Evolutionary conservation across 768 basidiomycete genomes (phyloP).

Genomic region (Rossbeevera mucosa): DNA sequence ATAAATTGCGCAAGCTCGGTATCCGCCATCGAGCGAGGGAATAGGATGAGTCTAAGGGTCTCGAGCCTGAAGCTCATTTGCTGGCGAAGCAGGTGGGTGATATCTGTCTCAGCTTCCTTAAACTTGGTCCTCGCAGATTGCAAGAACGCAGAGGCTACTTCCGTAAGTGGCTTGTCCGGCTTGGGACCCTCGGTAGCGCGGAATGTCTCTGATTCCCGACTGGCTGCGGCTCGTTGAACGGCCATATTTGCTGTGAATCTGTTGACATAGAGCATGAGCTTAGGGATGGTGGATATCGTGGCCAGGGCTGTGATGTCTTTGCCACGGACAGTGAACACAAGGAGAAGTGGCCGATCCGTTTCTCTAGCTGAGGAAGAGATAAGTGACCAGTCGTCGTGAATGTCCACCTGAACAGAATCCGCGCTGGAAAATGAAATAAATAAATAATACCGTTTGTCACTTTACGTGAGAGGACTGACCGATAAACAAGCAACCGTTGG

Average conservation of each 20-base stretch:
- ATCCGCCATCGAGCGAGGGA: slow-evolving; percentile 77
- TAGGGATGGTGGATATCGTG: slow-evolving; percentile 74
- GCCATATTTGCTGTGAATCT: slow-evolving; percentile 73
- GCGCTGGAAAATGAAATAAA: slow-evolving; percentile 42
- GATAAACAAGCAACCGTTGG: slow-evolving; percentile 68
- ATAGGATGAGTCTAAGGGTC: slow-evolving; percentile 63
- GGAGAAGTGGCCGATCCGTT: slow-evolving; percentile 50
- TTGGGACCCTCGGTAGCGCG: slow-evolving; percentile 64
- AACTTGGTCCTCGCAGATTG: slow-evolving; percentile 67
- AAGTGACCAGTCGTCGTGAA: slow-evolving; percentile 79
- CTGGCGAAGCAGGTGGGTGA: slow-evolving; percentile 63
- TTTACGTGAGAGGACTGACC: slow-evolving; percentile 41
- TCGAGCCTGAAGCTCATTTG: slow-evolving; percentile 69
- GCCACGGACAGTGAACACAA: slow-evolving; percentile 74
- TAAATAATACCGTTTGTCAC: background rate
- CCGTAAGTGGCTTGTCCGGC: slow-evolving; percentile 75
- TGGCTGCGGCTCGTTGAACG: slow-evolving; percentile 69
- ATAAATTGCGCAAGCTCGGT: slow-evolving; percentile 72
- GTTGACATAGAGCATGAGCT: slow-evolving; percentile 65
- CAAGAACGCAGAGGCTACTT: slow-evolving; percentile 84
- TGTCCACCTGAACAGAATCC: slow-evolving; percentile 69
- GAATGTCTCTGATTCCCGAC: slow-evolving; percentile 74
- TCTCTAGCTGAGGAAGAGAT: slow-evolving; percentile 37
- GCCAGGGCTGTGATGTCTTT: slow-evolving; percentile 61
- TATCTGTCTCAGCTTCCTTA: slow-evolving; percentile 57